These are phyloP conservation scores for Blastobotrys illinoisensis DNA, from an alignment of 1,139 yeast genomes.

Conservation along the genomic window DNA sequence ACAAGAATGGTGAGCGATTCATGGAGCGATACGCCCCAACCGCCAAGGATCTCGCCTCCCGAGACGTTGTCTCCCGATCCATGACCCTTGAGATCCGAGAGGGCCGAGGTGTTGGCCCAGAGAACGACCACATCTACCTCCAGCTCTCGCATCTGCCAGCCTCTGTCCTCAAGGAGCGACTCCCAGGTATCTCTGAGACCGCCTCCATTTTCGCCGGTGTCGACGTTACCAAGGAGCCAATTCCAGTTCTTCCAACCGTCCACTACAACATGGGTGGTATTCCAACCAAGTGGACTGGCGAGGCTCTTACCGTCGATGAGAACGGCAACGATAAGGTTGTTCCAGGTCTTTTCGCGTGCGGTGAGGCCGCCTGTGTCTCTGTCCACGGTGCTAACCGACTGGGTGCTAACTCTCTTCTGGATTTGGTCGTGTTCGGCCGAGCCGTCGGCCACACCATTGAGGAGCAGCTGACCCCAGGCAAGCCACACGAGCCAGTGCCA, in stretches of 20 bases:
- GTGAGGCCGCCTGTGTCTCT: slow-evolving; percentile 98
- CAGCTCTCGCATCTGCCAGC: slow-evolving; percentile 95
- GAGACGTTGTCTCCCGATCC: slow-evolving; percentile 98
- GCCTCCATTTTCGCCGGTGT: slow-evolving; percentile 99
- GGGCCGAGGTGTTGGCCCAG: slow-evolving; percentile 98
- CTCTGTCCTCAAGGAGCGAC: slow-evolving; percentile 84
- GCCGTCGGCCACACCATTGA: slow-evolving; percentile 92
- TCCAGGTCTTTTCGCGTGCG: slow-evolving; percentile 94
- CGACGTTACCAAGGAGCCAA: slow-evolving; percentile 98
- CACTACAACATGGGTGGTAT: slow-evolving; percentile 99
- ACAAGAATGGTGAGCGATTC: slow-evolving; percentile 98
- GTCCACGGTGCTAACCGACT: slow-evolving; percentile 99
- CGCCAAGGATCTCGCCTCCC: slow-evolving; percentile 96
- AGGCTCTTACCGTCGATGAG: slow-evolving; percentile 76
- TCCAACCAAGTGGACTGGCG: slow-evolving; percentile 97
- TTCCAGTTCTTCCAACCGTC: slow-evolving; percentile 96
- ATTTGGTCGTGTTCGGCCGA: slow-evolving; percentile 96
- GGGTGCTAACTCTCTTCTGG: slow-evolving; percentile 98
- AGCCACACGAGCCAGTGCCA: slow-evolving; percentile 74
- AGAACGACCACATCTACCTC: slow-evolving; percentile 89
- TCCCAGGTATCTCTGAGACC: slow-evolving; percentile 99
- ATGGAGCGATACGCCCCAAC: slow-evolving; percentile 99
- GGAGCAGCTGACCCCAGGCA: slow-evolving; percentile 80
- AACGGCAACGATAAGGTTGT: slow-evolving; percentile 88
- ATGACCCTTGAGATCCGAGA: slow-evolving; percentile 98